phyloP scores from a whole-genome alignment of 768 basidiomycete species.

The Porpolomopsis calyptriformis region DNA sequence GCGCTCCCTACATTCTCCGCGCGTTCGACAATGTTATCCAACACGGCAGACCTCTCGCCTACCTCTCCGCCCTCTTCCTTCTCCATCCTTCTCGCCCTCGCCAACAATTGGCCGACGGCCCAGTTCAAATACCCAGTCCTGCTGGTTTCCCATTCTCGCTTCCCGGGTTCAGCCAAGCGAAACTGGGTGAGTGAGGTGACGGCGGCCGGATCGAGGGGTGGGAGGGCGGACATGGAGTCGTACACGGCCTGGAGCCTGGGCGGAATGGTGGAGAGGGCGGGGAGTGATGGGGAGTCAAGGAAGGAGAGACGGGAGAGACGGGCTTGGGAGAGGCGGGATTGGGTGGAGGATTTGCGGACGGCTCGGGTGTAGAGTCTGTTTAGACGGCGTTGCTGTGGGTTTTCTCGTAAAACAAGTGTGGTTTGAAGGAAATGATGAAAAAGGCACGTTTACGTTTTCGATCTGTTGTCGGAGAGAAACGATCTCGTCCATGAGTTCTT shows the following conservation, averaged over 20 bases:
- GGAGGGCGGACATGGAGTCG: constrained; percentile 37
- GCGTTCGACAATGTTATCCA: constrained; percentile 15
- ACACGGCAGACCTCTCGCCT: constrained; percentile 11
- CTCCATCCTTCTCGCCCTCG: constrained; percentile 16
- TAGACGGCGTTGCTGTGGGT: constrained; percentile 66
- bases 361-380: constrained; percentile 47
- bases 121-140: constrained; percentile 69
- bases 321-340: constrained; percentile 36
- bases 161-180: constrained; percentile 43
- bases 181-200: constrained; percentile 29
- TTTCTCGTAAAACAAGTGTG: no score
- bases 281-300: constrained; percentile 31
- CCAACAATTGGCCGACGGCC: constrained; percentile 52
- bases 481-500: constrained; percentile 55
- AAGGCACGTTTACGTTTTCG: constrained; percentile 48
- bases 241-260: constrained; percentile 35
- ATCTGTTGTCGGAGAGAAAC: constrained; percentile 56
- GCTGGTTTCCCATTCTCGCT: constrained; percentile 69
- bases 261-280: constrained; percentile 30
- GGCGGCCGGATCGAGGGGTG: constrained; percentile 30
- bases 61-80: constrained; percentile 9
- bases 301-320: constrained; percentile 34
- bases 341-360: constrained; percentile 34
- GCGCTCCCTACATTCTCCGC: constrained; percentile 17
- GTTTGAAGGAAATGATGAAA: no score